phyloP scores from a whole-genome alignment of 768 basidiomycete genomes.

The Pisolithus albus region DNA sequence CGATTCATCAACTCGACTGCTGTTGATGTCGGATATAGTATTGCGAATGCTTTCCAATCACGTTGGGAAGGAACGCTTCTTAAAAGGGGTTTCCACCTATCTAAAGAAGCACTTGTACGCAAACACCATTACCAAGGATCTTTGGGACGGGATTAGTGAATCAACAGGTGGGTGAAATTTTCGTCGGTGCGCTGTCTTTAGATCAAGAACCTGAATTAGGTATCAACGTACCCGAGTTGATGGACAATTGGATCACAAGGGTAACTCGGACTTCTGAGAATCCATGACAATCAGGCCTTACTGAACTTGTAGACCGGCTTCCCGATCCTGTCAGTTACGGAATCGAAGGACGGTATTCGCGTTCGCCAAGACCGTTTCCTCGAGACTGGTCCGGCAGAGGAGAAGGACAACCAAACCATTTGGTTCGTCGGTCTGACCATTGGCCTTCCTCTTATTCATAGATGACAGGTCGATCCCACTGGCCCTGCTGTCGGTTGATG shows the following conservation, averaged over 20 bases:
- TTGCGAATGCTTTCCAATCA: constrained; percentile 88
- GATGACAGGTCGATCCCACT: constrained; percentile 70
- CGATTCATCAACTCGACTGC: not conserved
- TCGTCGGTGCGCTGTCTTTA: not conserved
- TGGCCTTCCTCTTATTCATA: not conserved
- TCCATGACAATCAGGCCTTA: not conserved
- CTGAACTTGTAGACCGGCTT: constrained; percentile 53
- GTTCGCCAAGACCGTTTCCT: constrained; percentile 91
- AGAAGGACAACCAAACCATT: constrained; percentile 80
- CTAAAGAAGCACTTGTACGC: constrained; percentile 82
- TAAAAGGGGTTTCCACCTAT: constrained; percentile 85
- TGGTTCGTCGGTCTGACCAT: constrained; percentile 44
- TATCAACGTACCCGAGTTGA: constrained; percentile 67
- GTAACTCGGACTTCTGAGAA: constrained; percentile 22
- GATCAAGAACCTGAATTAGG: constrained; percentile 24
- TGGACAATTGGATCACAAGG: constrained; percentile 90
- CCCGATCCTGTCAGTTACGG: constrained; percentile 84
- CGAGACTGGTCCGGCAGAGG: constrained; percentile 70
- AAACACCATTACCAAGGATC: constrained; percentile 78
- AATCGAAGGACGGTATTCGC: constrained; percentile 61
- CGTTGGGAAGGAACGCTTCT: constrained; percentile 84
- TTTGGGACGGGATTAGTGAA: constrained; percentile 80
- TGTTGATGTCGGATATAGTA: constrained; percentile 37
- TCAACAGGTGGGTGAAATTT: constrained; percentile 45
- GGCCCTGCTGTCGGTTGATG: constrained; percentile 56